Conservation (phyloP, 139 green algal genomes). For the Chlorella sp. region DNA sequence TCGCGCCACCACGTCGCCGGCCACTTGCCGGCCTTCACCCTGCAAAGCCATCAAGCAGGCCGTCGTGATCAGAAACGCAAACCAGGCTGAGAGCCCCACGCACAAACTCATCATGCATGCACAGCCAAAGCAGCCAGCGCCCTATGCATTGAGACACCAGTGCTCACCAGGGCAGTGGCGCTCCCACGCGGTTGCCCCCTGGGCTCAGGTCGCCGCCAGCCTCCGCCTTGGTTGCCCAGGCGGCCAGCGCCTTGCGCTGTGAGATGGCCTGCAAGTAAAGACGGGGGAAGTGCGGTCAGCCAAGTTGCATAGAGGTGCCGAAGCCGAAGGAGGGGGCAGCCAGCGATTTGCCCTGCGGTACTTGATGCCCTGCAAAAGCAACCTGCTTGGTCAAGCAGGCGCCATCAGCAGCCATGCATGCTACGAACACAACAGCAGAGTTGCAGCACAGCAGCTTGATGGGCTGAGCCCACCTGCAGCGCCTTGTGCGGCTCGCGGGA, state of each 20-base stretch:
- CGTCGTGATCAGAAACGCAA: not conserved
- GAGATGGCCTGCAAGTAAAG: not conserved
- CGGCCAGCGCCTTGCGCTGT: not conserved
- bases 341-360: no score
- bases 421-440: not conserved
- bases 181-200: not conserved
- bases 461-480: not conserved
- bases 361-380: no score
- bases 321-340: no score
- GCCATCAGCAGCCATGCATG: not conserved
- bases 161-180: constrained; percentile 1
- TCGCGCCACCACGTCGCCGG: constrained; percentile 20
- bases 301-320: no score
- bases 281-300: no score
- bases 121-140: no score
- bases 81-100: no score
- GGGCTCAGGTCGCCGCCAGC: not conserved
- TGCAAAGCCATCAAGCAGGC: not conserved
- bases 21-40: not conserved
- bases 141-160: no score
- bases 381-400: no score
- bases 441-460: not conserved
- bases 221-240: not conserved
- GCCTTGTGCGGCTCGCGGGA: not conserved
- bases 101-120: no score